Conservation (phyloP, 768 basidiomycete species). For the Solioccasus polychromus region DNA sequence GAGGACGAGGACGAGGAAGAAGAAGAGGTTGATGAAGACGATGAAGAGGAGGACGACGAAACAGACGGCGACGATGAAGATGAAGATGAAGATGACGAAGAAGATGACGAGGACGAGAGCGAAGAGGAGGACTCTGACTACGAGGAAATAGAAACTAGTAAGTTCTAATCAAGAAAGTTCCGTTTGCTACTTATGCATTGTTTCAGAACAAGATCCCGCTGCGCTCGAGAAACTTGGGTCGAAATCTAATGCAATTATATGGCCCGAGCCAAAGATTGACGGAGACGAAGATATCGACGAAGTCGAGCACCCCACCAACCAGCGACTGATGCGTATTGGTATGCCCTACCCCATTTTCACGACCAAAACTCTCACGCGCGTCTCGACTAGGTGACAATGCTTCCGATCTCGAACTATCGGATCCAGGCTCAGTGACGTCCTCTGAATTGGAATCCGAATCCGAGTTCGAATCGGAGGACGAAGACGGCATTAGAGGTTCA, state of each 20-base stretch:
- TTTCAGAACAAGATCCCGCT: constrained; percentile 47
- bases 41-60: constrained; percentile 24
- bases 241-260: constrained; percentile 75
- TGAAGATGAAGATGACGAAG: constrained; percentile 29
- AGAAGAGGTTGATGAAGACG: constrained; percentile 20
- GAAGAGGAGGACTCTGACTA: constrained; percentile 54
- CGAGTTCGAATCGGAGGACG: constrained; percentile 40
- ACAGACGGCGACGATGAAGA: constrained; percentile 38
- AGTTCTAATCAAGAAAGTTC: constrained; percentile 20
- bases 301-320: constrained; percentile 64
- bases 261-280: constrained; percentile 63
- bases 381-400: constrained; percentile 48
- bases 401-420: constrained; percentile 60
- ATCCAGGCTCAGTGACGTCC: constrained; percentile 56
- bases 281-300: constrained; percentile 63
- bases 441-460: constrained; percentile 43
- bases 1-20: constrained; percentile 32
- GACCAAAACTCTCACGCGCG: neutral
- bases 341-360: constrained; percentile 1
- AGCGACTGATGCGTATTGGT: constrained; percentile 77
- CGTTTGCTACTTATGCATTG: constrained; percentile 1
- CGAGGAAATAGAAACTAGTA: constrained; percentile 67
- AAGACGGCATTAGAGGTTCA: constrained; percentile 36
- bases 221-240: constrained; percentile 53
- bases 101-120: constrained; percentile 30